These are phyloP conservation scores for Pichia pseudocactophila DNA, from an alignment of 805 yeast species.

Conservation along the genomic window DNA sequence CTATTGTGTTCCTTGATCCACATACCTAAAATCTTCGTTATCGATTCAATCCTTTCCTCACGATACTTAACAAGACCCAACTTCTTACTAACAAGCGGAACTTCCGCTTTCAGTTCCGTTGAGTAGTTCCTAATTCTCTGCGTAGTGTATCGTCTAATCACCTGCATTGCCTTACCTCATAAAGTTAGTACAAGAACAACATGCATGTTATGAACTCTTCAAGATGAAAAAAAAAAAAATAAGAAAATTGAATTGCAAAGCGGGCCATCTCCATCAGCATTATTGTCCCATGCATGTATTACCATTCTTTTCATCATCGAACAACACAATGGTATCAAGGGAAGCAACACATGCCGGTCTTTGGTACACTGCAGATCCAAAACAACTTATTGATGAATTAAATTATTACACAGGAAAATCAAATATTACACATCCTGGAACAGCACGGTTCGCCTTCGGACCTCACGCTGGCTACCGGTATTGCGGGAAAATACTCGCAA, in stretches of 20 bases:
- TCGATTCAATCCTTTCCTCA: background rate
- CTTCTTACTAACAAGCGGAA: background rate
- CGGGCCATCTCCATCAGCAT: no score
- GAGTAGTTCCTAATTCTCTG: no score
- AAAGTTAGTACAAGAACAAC: no score
- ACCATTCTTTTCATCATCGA: no score
- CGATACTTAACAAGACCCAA: background rate
- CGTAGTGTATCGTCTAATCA: no score
- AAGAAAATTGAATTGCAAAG: no score
- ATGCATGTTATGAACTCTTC: no score
- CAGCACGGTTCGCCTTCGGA: slow-evolving; percentile 45
- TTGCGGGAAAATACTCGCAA: slow-evolving; percentile 70
- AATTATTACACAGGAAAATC: slow-evolving; percentile 36
- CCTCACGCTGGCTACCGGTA: slow-evolving; percentile 90
- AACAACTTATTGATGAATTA: slow-evolving; percentile 41
- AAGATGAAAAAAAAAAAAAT: no score
- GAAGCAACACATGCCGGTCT: slow-evolving; percentile 84
- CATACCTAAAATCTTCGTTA: background rate
- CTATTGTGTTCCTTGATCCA: slow-evolving; percentile 2
- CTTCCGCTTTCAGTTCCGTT: no score
- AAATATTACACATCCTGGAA: slow-evolving; percentile 23
- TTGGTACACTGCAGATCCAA: slow-evolving; percentile 60
- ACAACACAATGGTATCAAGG: slow-evolving; percentile 1
- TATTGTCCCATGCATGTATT: no score
- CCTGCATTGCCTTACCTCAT: no score